Evolutionary conservation across 495 filamentous ascomycete genomes (phyloP), one percentile per base, ranked within the genome.

Genomic region (Penicillium pulvis): DNA sequence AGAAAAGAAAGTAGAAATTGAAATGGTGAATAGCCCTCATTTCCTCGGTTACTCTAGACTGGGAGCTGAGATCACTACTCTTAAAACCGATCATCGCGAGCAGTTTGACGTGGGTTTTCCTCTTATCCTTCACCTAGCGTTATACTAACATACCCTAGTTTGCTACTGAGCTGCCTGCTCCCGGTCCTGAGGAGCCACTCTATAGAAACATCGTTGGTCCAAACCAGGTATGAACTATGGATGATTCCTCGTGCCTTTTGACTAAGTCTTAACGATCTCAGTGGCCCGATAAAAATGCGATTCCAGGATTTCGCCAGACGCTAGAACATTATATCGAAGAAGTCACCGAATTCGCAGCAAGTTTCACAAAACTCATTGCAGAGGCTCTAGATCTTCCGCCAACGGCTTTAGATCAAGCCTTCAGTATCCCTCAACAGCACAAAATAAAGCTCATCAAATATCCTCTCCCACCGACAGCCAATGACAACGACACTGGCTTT

Each of bases 401-500:
- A 0, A 79, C 77, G 26, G 90, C 92, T 1, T 93, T 98, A 68
- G 73, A 88, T 63, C 82, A 60, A 26, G 63, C 93, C 76, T 96
- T 92, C 73, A 91, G 95, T 62, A 64, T 74, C 7, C 79, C 85
- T 55, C 88, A 94, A 74, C 87, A 95, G 72, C 91, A 96, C 74
- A 96, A 94, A 72, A 76, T 96, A 41, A 97, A 97, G 70, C 85
- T 97, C 52, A 86, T 97, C 60, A 93, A 92, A 72, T 96, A 96
- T 62, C 90, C 90, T 0, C 87, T 90, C 1, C 67, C 67, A 12
- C 45, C 74, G 67, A 79, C 4, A 68, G 72, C 58, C 14, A 33
- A 44, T 10, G 14, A 46, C 11, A 53, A 61, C 4, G 45, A 47
- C 5, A 30, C 48, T 10, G 49, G 42, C 8, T 68, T 65, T 19